Evolutionary conservation across 2,329 filamentous ascomycete genomes (phyloP), one percentile per base, ranked within the genome.

Genomic region (Aspergillus transmontanensis): DNA sequence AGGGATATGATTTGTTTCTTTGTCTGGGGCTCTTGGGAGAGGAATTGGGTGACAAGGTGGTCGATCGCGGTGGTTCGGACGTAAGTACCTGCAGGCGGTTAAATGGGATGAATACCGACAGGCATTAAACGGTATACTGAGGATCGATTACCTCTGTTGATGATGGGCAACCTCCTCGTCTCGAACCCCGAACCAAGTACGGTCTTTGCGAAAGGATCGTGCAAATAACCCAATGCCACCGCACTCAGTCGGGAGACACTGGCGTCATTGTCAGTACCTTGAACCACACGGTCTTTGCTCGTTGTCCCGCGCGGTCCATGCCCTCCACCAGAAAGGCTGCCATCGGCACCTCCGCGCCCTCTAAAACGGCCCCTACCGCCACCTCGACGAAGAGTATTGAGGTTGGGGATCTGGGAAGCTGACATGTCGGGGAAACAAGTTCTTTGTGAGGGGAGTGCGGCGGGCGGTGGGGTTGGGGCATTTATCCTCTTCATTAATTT

Each of bases 241-340:
- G 94, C 94, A 76, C 94, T 98, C 78, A 96, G 82, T 41, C 95
- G 87, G 34, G 93, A 97, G 48, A 93, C 88, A 63, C 92, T 92
- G 30, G 95, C 95, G 81, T 99, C 95, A 64, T 89, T 89, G 78
- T 99, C 95, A 3, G 95, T 99, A 66, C 89, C 88, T 77, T 96
- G 94, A 62, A 99, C 89, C 46, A 90, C 86, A 63, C 85, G 83
- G 78, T 98, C 94, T 69, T 89, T 88, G 57, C 58, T 57, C 19
- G 76, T 75, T 36, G 32, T 54, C 16, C 51, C 51, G n/a, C 51
- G 51, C 10, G 30, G 30, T 58, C 76, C 73, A 59, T 74, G 69
- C 11, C 62, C 64, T 46, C 72, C 68, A 32, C 64, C 63, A 6
- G 71, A 64, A 21, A 58, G 23, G 57, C 64, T 58, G 57, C 63